A percentile compares a stretch with the other conserved stretches of the same genome.
Conservation (phyloP, 176 grass and related monocot species). For the Cymbopogon citratus region DNA sequence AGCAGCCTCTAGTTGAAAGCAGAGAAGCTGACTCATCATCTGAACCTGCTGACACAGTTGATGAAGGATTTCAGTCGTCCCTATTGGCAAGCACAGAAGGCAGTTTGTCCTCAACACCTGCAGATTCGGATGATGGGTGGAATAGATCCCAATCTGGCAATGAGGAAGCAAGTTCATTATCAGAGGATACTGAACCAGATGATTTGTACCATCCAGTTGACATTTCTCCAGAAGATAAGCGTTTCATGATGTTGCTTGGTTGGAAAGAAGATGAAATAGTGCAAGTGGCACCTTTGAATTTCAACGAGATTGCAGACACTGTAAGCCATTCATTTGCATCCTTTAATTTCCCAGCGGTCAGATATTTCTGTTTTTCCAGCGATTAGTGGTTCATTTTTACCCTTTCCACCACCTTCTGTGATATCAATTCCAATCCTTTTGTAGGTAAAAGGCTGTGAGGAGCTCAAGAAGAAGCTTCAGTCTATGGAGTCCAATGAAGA, state of each 20-base stretch:
- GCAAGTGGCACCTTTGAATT: constrained; percentile 45
- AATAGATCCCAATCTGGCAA: constrained; percentile 34
- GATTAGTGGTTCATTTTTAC: neutral
- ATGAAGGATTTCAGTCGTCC: constrained; percentile 31
- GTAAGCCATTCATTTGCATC: constrained; percentile 37
- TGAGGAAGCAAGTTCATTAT: constrained; percentile 40
- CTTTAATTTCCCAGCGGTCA: constrained; percentile 8
- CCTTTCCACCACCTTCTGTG: neutral
- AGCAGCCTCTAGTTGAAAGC: constrained; percentile 15
- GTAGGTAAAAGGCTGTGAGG: constrained; percentile 35
- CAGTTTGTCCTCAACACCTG: constrained; percentile 31
- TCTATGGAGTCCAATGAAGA: constrained; percentile 34
- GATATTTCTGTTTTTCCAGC: neutral
- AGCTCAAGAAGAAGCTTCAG: constrained; percentile 42
- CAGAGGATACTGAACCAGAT: constrained; percentile 42
- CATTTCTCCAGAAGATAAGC: constrained; percentile 37
- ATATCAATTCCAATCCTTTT: constrained; percentile 22
- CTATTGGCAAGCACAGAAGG: constrained; percentile 31
- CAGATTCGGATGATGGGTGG: constrained; percentile 51
- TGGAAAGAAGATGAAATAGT: constrained; percentile 59
- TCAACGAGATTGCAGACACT: constrained; percentile 58
- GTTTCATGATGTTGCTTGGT: constrained; percentile 48
- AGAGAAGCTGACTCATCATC: constrained; percentile 22
- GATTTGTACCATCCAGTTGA: constrained; percentile 30
- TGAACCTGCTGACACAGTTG: constrained; percentile 34